Base-by-base conservation (phyloP, 2,329 filamentous ascomycete genomes). In the Penicillium polonicum region DNA sequence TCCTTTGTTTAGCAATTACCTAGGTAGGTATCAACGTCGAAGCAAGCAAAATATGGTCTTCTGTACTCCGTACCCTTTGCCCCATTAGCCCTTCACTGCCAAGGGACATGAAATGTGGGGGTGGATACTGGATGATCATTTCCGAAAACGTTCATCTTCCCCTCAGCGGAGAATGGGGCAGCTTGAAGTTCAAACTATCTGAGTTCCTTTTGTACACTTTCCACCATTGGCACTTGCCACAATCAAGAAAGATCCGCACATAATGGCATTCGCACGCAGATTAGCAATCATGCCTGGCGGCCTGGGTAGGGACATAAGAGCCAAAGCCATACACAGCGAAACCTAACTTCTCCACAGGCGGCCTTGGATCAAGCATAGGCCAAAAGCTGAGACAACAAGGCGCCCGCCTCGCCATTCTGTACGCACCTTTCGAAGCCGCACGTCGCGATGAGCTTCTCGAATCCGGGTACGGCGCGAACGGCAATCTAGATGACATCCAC, bases 361-460 rank as follows among this genome's bases (percentile, higher is more conserved):
- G 79, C 4, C 70, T 81, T 3, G 79, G 78, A 8, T 75, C 76
- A 15, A 72, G 72, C 36, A 78, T 78, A 3, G 79, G 76, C 43
- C 67, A 73, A 50, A 71, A 76, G 17, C 68, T 81, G 1, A 70
- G 71, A 25, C 66, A 74, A 4, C 71, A 77, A 59, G 78, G 78
- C 5, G 76, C 77, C 5, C 72, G 68, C 13, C 64, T 81, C 4
- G 79, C 78, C 8, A 73, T 81, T 15, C 67, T 81, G 0, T 80
- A 80, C 51, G 79, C 79, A 0, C 78, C 78, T 2, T 80, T 80
- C 59, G 79, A 81, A 62, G 71, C 74, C 1, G 54, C 67, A 33
- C 70, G 71, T 9, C 72, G 73, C 19, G 66, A 75, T 23, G 63
- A 75, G 38, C 70, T 75, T 0, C 68, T 81, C 19, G 65, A 71